A percentile compares a stretch with the other conserved stretches of the same genome.
These are phyloP conservation scores for Clarireedia monteithiana DNA, from an alignment of 2,329 filamentous ascomycete genomes.

Conservation along the genomic window DNA sequence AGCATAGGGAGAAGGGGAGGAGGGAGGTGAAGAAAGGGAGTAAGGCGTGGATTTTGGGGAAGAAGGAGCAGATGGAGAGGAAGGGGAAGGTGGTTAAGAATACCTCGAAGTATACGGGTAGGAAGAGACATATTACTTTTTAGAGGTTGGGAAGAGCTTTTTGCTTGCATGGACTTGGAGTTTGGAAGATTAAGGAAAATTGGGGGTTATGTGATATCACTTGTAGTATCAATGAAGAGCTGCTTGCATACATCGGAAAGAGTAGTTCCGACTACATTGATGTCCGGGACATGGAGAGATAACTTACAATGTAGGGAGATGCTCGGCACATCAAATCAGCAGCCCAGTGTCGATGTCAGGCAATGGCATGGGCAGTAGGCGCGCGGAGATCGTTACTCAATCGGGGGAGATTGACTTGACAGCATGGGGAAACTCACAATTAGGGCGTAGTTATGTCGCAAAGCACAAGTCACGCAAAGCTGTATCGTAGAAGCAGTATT, in stretches of 20 bases:
- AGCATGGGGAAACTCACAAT: too few species aligned
- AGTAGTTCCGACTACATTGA: too few species aligned
- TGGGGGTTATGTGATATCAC: conserved; percentile 10
- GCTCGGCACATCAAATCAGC: too few species aligned
- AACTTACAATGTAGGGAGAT: too few species aligned
- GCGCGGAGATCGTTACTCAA: too few species aligned
- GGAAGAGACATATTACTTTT: conserved; percentile 75
- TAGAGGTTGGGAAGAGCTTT: conserved; percentile 32
- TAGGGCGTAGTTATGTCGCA: too few species aligned
- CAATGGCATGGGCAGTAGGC: too few species aligned
- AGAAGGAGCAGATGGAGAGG: conserved; percentile 87
- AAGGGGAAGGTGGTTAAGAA: conserved; percentile 94
- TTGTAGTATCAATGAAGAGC: conserved; percentile 5
- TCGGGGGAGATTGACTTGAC: too few species aligned
- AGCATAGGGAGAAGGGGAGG: conserved; percentile 37
- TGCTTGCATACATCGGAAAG: neutral
- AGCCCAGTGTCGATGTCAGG: too few species aligned
- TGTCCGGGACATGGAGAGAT: too few species aligned
- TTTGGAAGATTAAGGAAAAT: conserved; percentile 12
- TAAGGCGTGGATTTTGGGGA: conserved; percentile 76
- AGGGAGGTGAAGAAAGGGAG: conserved; percentile 68
- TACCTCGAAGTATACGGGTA: conserved; percentile 86
- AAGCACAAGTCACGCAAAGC: neutral
- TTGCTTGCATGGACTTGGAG: conserved; percentile 22
- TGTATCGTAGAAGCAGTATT: neutral